phyloP scores from a whole-genome alignment of 345 rosid species.

The Isatis tinctoria region DNA sequence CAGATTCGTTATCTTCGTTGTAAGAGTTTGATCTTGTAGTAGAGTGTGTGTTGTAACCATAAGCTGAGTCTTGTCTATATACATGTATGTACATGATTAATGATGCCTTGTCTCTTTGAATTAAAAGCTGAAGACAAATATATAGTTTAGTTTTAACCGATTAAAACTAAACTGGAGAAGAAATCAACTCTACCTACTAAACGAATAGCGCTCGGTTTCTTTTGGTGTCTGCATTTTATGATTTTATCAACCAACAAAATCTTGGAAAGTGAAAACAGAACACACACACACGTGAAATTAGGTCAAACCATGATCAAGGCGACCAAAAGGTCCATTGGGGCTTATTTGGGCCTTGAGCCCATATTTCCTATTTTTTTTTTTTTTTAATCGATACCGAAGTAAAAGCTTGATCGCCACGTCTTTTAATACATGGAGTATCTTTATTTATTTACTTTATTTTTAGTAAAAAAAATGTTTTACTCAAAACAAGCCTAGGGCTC shows the following conservation, averaged over 20 bases:
- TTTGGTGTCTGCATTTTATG: too few relatives aligned
- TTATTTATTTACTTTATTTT: not conserved
- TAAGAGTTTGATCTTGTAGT: conserved; percentile 9
- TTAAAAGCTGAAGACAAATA: not conserved
- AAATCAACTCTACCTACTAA: not conserved
- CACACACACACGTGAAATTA: too few relatives aligned
- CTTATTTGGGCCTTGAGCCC: not conserved
- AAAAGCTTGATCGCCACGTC: conserved; percentile 28
- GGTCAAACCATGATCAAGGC: too few relatives aligned
- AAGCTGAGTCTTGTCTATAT: not conserved
- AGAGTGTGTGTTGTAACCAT: not conserved
- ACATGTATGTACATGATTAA: not conserved
- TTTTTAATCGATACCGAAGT: not conserved
- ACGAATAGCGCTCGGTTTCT: too few relatives aligned
- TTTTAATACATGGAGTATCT: not conserved
- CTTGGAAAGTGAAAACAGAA: too few relatives aligned
- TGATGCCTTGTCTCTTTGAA: not conserved
- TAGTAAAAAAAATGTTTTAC: too few relatives aligned
- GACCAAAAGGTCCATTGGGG: not conserved
- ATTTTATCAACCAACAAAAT: too few relatives aligned
- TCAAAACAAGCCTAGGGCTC: not conserved
- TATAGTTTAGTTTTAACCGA: not conserved
- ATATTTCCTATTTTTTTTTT: not conserved
- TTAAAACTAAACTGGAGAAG: not conserved
- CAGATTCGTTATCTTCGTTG: not conserved